phyloP scores from a whole-genome alignment of 345 rosid genomes.

The Hypericum androsaemum region DNA sequence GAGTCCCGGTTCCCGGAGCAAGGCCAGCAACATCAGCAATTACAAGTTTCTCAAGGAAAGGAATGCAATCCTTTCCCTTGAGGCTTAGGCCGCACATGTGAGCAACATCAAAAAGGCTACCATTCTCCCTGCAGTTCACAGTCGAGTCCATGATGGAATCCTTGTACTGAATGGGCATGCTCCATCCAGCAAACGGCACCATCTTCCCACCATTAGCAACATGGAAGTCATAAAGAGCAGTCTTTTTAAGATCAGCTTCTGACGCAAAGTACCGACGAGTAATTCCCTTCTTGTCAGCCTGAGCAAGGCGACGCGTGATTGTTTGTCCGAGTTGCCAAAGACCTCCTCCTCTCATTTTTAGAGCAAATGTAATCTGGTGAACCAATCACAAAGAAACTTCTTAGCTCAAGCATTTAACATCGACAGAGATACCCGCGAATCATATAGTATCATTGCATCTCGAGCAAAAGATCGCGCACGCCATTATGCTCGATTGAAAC shows the following conservation, averaged over 20 bases:
- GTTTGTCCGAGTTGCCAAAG: constrained; percentile 98
- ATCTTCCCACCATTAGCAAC: constrained; percentile 77
- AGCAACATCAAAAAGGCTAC: constrained; percentile 84
- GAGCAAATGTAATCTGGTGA: constrained; percentile 20
- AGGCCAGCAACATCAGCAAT: constrained; percentile 91
- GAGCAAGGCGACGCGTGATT: constrained; percentile 66
- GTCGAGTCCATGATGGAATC: constrained; percentile 97
- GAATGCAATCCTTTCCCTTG: constrained; percentile 80
- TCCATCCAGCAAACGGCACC: constrained; percentile 99
- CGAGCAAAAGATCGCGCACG: too few relatives aligned
- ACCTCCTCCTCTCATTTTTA: constrained; percentile 82
- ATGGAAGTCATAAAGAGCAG: constrained; percentile 82
- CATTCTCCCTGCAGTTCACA: constrained; percentile 79
- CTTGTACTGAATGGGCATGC: constrained; percentile 99
- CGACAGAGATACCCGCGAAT: too few relatives aligned
- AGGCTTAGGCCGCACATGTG: constrained; percentile 98
- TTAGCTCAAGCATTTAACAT: neutral
- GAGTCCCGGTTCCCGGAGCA: constrained; percentile 74
- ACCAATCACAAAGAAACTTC: constrained; percentile 7
- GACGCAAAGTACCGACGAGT: constrained; percentile 63
- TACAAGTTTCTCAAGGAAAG: constrained; percentile 89
- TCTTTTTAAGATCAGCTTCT: constrained; percentile 78
- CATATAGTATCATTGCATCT: too few relatives aligned
- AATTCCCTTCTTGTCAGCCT: constrained; percentile 54
- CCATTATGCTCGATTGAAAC: too few relatives aligned